Evolutionary conservation across 441 rosid genomes (phyloP).

Genomic region (Metrosideros polymorpha): DNA sequence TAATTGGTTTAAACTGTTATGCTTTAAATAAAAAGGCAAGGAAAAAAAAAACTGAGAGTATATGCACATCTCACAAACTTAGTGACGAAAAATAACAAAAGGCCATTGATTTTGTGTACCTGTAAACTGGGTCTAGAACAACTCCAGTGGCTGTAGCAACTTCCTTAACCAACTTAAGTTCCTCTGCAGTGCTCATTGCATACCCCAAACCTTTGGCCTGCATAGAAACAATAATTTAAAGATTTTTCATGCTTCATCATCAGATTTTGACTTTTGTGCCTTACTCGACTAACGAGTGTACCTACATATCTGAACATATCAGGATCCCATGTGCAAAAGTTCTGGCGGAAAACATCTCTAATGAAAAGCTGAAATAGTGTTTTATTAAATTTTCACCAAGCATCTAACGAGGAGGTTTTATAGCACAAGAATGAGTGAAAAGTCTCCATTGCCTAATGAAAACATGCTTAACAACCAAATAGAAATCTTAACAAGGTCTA

Average conservation of each 20-base stretch:
- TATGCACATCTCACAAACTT: not conserved
- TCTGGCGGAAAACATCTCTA: not conserved
- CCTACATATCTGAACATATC: not conserved
- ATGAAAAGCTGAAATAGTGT: not conserved
- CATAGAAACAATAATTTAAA: not conserved
- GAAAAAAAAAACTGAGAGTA: not conserved
- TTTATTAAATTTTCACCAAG: not conserved
- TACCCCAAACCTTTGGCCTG: constrained; percentile 91
- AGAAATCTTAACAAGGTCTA: not conserved
- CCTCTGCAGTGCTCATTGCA: constrained; percentile 70
- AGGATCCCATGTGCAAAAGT: not conserved
- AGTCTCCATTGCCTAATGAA: not conserved
- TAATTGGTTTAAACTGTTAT: not conserved
- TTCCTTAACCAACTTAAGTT: constrained; percentile 75
- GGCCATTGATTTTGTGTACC: constrained; percentile 24
- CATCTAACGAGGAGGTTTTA: not conserved
- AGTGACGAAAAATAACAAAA: not conserved
- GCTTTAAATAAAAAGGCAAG: not conserved
- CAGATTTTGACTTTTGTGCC: not conserved
- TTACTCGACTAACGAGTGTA: not conserved
- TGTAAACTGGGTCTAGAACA: constrained; percentile 89
- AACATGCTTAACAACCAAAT: not conserved
- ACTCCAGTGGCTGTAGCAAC: constrained; percentile 71
- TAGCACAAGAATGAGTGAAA: not conserved
- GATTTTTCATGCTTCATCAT: not conserved